A percentile compares a stretch with the other conserved stretches of the same genome.
phyloP scores from a whole-genome alignment of 1,284 basidiomycete genomes.

The Athelia sp. region DNA sequence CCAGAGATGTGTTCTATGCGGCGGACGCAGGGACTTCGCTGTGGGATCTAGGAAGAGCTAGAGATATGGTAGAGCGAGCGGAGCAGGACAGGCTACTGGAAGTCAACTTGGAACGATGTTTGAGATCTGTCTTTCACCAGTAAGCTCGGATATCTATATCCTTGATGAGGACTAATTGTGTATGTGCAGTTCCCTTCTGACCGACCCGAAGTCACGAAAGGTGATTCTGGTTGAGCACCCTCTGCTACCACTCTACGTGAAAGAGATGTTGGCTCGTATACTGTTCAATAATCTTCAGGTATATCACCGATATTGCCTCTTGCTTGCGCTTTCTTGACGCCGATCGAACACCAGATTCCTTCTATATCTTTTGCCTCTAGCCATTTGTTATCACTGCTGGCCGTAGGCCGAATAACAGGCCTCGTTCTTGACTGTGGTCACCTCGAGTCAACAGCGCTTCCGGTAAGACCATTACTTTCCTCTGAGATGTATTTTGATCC shows the following conservation, averaged over 20 bases:
- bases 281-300: conserved; percentile 92
- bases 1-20: conserved; percentile 70
- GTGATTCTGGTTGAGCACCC: conserved; percentile 91
- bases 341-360: conserved; percentile 60
- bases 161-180: conserved; percentile 7
- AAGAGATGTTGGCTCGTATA: conserved; percentile 81
- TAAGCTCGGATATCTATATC: conserved; percentile 37
- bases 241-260: conserved; percentile 79
- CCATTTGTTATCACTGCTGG: conserved; percentile 79
- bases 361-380: conserved; percentile 90
- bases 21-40: conserved; percentile 38
- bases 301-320: conserved; percentile 14
- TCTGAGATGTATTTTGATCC: not conserved
- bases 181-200: conserved; percentile 71
- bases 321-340: not conserved
- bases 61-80: conserved; percentile 48
- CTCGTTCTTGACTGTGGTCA: conserved; percentile 92
- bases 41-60: conserved; percentile 57
- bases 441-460: conserved; percentile 83
- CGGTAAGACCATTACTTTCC: conserved; percentile 48
- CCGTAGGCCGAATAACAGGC: conserved; percentile 85
- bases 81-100: conserved; percentile 73
- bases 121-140: conserved; percentile 83
- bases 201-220: conserved; percentile 91
- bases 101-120: conserved; percentile 58